Evolutionary conservation across 495 filamentous ascomycete species (phyloP), one percentile per base, ranked within the genome.

Genomic region (Podospora australis): DNA sequence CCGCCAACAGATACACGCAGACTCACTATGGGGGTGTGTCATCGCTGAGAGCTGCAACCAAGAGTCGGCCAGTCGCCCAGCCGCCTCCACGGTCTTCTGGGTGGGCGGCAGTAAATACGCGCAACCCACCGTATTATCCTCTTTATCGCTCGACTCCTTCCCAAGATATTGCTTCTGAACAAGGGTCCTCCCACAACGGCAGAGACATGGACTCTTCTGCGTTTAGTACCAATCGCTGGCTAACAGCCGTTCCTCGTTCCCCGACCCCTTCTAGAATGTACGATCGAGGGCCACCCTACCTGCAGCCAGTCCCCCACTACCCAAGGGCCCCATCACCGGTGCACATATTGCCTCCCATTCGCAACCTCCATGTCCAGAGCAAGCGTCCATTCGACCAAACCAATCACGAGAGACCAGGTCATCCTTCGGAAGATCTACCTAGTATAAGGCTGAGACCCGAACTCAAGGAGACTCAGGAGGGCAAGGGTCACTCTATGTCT

Each of bases 91-190:
- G 6, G 10, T 23, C 50, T 10, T 42, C 54, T 4, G 44, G 30
- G 10, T 53, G 53, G 53, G 41, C 44, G n/a, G 32, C 53, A 2
- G 53, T 56, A 16, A 53, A 56, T n/a, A n/a, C n/a, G n/a, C n/a
- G n/a, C 40, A 39, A 22, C n/a, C 43, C 29, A 34, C 29, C 6
- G 9, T 32, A 4, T 8, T 21, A 45, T 6, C 13, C 32, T 36
- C 36, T 20, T 2, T 41, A 22, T 41, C 25, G 25, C 17, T 44
- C 24, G 25, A 14, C 16, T 28, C 14, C 32, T 16, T 36, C 0
- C n/a, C n/a, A n/a, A n/a, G n/a, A n/a, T n/a, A n/a, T n/a, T n/a
- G n/a, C n/a, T n/a, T 16, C 32, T 34, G 32, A 3, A 16, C 11
- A 17, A 17, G 32, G 19, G 32, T 17, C 13, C 32, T 6, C 26